Evolutionary conservation across 2,329 filamentous ascomycete species (phyloP).

Genomic region (Clarireedia monteithiana): DNA sequence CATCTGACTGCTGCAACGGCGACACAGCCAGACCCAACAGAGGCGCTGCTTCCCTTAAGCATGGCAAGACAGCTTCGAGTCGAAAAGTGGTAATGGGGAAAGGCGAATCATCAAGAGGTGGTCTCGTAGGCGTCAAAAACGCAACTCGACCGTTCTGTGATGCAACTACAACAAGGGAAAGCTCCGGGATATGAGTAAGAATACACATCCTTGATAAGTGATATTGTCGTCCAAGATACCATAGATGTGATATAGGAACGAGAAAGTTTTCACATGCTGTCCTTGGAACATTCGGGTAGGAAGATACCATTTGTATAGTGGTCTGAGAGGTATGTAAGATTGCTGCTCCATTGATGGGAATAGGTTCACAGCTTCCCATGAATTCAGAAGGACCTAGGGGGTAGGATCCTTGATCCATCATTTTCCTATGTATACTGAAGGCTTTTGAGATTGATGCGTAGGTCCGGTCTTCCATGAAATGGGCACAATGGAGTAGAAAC

Average conservation of each 20-base stretch:
- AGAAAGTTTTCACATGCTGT: slow-evolving; percentile 13
- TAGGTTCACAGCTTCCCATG: background rate
- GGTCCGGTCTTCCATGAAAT: too few relatives aligned
- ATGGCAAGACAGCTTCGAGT: slow-evolving; percentile 45
- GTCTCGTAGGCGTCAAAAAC: slow-evolving; percentile 51
- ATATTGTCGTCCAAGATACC: background rate
- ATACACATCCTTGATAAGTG: slow-evolving; percentile 45
- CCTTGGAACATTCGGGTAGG: slow-evolving; percentile 7
- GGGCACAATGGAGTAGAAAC: too few relatives aligned
- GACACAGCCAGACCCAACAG: slow-evolving; percentile 62
- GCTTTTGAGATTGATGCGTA: too few relatives aligned
- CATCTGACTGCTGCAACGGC: slow-evolving; percentile 45
- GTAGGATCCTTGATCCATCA: background rate
- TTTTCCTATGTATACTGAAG: background rate
- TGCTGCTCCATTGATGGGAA: background rate
- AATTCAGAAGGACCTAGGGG: background rate
- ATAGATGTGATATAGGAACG: too few relatives aligned
- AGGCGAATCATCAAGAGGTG: slow-evolving; percentile 20
- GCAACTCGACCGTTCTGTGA: slow-evolving; percentile 59
- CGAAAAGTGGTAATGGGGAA: slow-evolving; percentile 34
- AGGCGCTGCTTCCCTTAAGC: slow-evolving; percentile 23
- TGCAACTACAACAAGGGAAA: slow-evolving; percentile 61
- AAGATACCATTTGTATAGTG: slow-evolving; percentile 15
- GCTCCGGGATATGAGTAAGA: slow-evolving; percentile 56
- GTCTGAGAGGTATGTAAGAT: slow-evolving; percentile 13